Evolutionary conservation across 140 eudicot species (phyloP), one percentile per base, ranked within the genome.

Genomic region (Flaveria floridana): DNA sequence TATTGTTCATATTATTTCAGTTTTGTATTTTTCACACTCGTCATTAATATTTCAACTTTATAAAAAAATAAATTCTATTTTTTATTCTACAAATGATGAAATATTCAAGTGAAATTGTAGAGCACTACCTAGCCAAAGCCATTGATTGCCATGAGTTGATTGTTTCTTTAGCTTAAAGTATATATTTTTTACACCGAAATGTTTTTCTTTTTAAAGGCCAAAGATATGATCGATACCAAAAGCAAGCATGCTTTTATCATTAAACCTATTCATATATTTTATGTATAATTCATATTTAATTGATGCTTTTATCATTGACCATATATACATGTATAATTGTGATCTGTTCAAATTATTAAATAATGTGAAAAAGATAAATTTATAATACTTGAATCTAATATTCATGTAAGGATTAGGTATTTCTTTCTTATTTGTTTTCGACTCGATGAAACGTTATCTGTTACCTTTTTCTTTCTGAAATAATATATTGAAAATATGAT

Each of bases 221-320:
- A 59, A 14, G 23, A 78, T 52, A 20, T 72, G 42, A 28, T 28
- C 34, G 34, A 79, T 72, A 28, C 50, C 68, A 65, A 79, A 72
- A 79, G 74, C 83, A 79, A 72, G 55, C 83, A 65, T 79, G 83
- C 79, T 79, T 50, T 78, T 64, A 78, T 78, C 56, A 78, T 69
- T 59, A 62, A 62, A 72, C 26, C 44, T 21, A 39, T 44, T 6
- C 5, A 4, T 16, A 16, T 53, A 53, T 53, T 15, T 16, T 11
- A 53, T 53, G 11, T 53, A 53, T n/a, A 53, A 16, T 53, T n/a
- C 3, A 53, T 51, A 10, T 65, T 50, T 20, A 68, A 13, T 23
- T 7, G 2, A 15, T 28, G 16, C 4, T 53, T 47, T 30, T 3
- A 70, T 44, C n/a, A 48, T 48, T 48, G 18, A 48, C 55, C 16